These are phyloP conservation scores for Kluyveromyces starmeri DNA, from an alignment of 805 yeast genomes.

Conservation along the genomic window DNA sequence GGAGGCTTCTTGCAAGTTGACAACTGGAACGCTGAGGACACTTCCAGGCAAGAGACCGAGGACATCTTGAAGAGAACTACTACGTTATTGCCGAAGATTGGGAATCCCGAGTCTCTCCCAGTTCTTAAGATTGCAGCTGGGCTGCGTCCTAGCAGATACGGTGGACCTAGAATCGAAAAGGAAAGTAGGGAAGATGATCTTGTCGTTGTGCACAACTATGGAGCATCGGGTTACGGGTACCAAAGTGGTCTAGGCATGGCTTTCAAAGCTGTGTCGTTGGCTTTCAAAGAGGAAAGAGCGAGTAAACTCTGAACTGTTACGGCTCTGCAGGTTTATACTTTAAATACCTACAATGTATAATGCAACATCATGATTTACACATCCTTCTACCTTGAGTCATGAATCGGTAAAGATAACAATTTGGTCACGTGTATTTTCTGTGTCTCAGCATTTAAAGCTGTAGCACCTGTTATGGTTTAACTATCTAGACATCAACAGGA, in stretches of 20 bases:
- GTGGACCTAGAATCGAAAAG: slow-evolving; percentile 64
- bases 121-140: slow-evolving; percentile 64
- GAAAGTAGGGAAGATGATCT: slow-evolving; percentile 32
- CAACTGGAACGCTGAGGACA: slow-evolving; percentile 49
- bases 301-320: neutral
- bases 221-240: slow-evolving; percentile 59
- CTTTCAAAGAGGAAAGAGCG: slow-evolving; percentile 4
- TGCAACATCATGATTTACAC: too few relatives aligned
- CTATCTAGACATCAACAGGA: too few relatives aligned
- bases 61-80: slow-evolving; percentile 56
- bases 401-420: too few relatives aligned
- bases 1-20: slow-evolving; percentile 68
- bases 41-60: slow-evolving; percentile 46
- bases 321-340: too few relatives aligned
- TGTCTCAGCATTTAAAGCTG: too few relatives aligned
- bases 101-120: slow-evolving; percentile 33
- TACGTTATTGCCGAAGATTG: slow-evolving; percentile 41
- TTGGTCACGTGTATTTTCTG: too few relatives aligned
- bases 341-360: too few relatives aligned
- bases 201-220: slow-evolving; percentile 58
- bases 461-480: too few relatives aligned
- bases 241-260: slow-evolving; percentile 62
- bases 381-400: too few relatives aligned
- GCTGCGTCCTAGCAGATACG: slow-evolving; percentile 64
- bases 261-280: slow-evolving; percentile 35